Evolutionary conservation across 2,329 filamentous ascomycete genomes (phyloP), one percentile per base, ranked within the genome.

Genomic region (Colletotrichum lentis): DNA sequence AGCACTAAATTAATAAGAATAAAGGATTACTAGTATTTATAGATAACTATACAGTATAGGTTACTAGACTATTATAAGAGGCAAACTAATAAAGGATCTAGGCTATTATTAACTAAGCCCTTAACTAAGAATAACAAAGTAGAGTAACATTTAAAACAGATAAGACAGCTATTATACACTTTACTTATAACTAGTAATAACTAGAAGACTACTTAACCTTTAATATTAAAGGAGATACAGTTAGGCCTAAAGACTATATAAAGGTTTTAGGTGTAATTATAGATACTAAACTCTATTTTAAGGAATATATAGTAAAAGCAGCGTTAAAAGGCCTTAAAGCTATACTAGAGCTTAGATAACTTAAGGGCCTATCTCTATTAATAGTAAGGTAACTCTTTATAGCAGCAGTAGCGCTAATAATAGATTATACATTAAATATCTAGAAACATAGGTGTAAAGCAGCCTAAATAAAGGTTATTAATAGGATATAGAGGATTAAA

Each of bases 1-100:
- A 78, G 62, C 54, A 64, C 56, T 68, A 69, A 58, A 77, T 79
- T 49, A 61, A 74, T 55, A 63, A 63, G 46, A 57, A 74, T 31
- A 70, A 72, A 16, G 47, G 50, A 3, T 12, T 52, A 43, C 41
- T 55, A n/a, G 50, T 44, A 18, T 55, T 54, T 20, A 20, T 50
- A 10, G 20, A 49, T 8, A 8, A 57, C 39, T 46, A 31, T 35
- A 57, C 39, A 5, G 43, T 18, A 11, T 56, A 5, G 3, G 53
- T 41, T 16, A 56, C 53, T 3, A 20, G 11, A 7, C 37, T 6
- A 18, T 43, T 14, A 37, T 18, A 47, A 16, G 5, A 74, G 18
- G 27, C 5, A 27, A 56, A 76, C 62, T 62, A 64, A 5, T 56
- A 67, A 41, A 64, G 70, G 0, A 74, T 74, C 5, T 20, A 74